These are phyloP conservation scores for Eimeria praecox DNA, from an alignment of 169 alveolate species.

Conservation along the genomic window DNA sequence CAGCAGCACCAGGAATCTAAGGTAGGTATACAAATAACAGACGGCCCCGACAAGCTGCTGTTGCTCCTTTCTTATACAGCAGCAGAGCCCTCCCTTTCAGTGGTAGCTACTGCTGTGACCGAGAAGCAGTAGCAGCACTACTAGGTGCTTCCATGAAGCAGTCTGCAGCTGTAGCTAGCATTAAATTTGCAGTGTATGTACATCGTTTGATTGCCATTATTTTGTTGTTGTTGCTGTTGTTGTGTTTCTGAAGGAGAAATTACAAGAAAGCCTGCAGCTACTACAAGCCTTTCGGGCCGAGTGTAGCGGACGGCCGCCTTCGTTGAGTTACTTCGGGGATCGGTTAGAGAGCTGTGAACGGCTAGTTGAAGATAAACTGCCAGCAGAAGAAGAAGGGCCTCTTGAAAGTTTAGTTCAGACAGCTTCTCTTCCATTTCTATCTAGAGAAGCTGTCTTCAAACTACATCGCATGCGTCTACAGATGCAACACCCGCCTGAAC, in stretches of 20 bases:
- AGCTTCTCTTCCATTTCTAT: conserved; percentile 11
- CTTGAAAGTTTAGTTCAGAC: background rate
- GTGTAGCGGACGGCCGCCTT: conserved; percentile 32
- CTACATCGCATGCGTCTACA: conserved; percentile 21
- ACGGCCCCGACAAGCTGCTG: background rate
- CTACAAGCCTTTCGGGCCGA: conserved; percentile 5
- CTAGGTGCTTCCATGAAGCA: background rate
- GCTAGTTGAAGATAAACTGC: background rate
- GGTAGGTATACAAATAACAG: background rate
- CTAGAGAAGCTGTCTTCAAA: conserved; percentile 31
- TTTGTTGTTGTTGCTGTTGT: background rate
- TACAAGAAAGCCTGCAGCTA: conserved; percentile 1
- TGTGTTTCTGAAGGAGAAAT: background rate
- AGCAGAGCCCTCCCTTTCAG: background rate
- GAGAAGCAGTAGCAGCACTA: background rate
- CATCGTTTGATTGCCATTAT: background rate
- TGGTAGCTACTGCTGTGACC: background rate
- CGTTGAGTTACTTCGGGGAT: conserved; percentile 35
- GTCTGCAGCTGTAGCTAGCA: background rate
- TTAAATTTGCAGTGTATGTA: background rate
- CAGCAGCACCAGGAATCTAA: background rate
- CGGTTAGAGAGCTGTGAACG: background rate
- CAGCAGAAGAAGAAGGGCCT: background rate
- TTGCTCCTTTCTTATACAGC: background rate
- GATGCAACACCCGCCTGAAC: background rate